Evolutionary conservation across 179 eudicot genomes (phyloP), one percentile per base, ranked within the genome.

Genomic region (Actinidia arguta): DNA sequence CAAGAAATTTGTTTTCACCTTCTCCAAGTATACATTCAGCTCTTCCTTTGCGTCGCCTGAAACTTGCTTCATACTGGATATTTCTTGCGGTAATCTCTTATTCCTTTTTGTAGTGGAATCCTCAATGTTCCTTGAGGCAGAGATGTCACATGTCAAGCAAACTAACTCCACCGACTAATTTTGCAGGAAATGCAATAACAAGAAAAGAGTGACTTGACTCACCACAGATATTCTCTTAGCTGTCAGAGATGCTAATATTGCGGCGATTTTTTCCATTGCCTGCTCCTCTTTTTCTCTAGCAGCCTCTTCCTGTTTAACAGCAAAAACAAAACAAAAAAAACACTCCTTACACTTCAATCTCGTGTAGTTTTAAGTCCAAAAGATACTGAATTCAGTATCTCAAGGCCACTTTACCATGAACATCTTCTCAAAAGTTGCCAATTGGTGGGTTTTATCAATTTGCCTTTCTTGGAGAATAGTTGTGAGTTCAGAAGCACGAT

Each of bases 261-360:
- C 84, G 59, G 92, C 84, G 78, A 95, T 92, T 79, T 90, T 89
- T 78, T 94, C 94, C 85, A 90, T 84, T 31, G 98, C 96, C 86
- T 84, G 84, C 85, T 89, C 84, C 83, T 95, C 96, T 73, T n/a
- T n/a, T n/a, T 95, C 94, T 82, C 81, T 87, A 22, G 83, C 89
- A 71, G 98, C 89, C n/a, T n/a, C n/a, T n/a, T n/a, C n/a, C 98
- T 95, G 86, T 76, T 73, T 31, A 76, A 76, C 16, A 64, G 18
- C n/a, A 59, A 76, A 22, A 52, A 25, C 0, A 1, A 58, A 3
- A n/a, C n/a, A n/a, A n/a, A n/a, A n/a, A n/a, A n/a, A n/a, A n/a
- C n/a, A n/a, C n/a, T 68, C 62, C 12, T 54, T 46, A 55, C 12
- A 18, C 25, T 31, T 64, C 56, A 54, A 67, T 55, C 55, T 44